Conservation (phyloP, 2,329 filamentous ascomycete species). For the Apiospora malaysiana region DNA sequence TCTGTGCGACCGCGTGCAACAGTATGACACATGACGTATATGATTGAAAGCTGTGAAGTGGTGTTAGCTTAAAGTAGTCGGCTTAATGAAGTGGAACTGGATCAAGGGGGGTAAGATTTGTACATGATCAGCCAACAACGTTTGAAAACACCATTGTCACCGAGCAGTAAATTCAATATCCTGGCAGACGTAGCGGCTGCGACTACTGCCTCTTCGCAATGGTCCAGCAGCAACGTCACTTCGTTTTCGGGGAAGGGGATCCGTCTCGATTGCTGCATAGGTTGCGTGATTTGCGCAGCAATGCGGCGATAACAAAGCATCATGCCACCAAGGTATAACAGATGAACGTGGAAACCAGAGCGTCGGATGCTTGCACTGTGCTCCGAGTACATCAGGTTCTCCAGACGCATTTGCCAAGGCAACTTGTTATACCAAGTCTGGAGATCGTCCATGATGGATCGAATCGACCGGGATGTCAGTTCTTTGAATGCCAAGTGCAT, state of each 20-base stretch:
- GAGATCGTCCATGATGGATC: slow-evolving; percentile 36
- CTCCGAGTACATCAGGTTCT: slow-evolving; percentile 27
- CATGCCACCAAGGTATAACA: slow-evolving; percentile 40
- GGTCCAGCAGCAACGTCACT: slow-evolving; percentile 24
- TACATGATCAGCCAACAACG: slow-evolving; percentile 41
- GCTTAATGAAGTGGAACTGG: rapidly evolving
- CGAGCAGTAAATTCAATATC: slow-evolving; percentile 33
- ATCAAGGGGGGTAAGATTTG: slow-evolving; percentile 9
- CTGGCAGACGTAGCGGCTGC: slow-evolving; percentile 36
- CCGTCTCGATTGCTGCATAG: neutral
- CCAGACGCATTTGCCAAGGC: slow-evolving; percentile 33
- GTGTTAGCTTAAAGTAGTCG: neutral
- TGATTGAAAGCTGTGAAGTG: slow-evolving; percentile 36
- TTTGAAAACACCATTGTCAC: slow-evolving; percentile 31
- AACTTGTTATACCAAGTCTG: slow-evolving; percentile 38
- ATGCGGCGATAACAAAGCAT: slow-evolving; percentile 41
- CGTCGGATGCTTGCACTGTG: slow-evolving; percentile 28
- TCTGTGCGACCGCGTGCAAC: slow-evolving; percentile 39
- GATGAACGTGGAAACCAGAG: slow-evolving; percentile 39
- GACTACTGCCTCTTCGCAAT: slow-evolving; percentile 33
- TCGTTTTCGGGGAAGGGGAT: slow-evolving; percentile 13
- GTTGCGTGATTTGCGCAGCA: slow-evolving; percentile 33
- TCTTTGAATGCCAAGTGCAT: slow-evolving; percentile 37
- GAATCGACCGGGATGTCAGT: slow-evolving; percentile 33
- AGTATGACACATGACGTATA: slow-evolving; percentile 39